Conservation (phyloP, 2,329 filamentous ascomycete species). For the Penicillium olsonii region DNA sequence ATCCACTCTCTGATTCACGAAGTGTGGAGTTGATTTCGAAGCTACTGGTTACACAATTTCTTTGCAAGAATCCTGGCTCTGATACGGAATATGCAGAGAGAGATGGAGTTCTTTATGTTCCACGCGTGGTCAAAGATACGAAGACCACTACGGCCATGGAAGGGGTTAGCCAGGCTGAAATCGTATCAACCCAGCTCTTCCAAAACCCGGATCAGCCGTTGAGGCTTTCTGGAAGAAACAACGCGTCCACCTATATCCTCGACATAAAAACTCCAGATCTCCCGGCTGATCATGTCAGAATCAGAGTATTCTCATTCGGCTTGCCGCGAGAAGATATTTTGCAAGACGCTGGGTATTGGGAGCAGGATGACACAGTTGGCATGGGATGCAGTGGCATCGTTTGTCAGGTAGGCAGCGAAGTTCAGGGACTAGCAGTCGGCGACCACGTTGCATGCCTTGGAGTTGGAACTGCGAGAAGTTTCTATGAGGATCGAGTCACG, state of each 20-base stretch:
- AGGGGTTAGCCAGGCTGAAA: not conserved
- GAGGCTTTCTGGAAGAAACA: not conserved
- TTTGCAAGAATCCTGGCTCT: not conserved
- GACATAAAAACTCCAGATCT: slow-evolving; percentile 7
- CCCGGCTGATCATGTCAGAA: slow-evolving; percentile 28
- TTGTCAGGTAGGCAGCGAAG: slow-evolving; percentile 16
- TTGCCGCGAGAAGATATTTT: slow-evolving; percentile 32
- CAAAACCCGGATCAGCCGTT: slow-evolving; percentile 11
- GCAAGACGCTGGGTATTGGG: not conserved
- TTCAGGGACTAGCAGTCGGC: slow-evolving; percentile 18
- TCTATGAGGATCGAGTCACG: slow-evolving; percentile 15
- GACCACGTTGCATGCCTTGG: slow-evolving; percentile 28
- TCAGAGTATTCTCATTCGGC: slow-evolving; percentile 35
- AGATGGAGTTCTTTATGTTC: slow-evolving; percentile 22
- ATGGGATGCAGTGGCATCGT: slow-evolving; percentile 25
- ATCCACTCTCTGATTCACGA: slow-evolving; percentile 2
- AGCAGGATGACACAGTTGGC: slow-evolving; percentile 2
- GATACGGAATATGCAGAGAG: slow-evolving; percentile 30
- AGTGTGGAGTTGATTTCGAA: slow-evolving; percentile 12
- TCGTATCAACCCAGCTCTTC: slow-evolving; percentile 14
- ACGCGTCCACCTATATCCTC: slow-evolving; percentile 9
- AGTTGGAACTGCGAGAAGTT: slow-evolving; percentile 16
- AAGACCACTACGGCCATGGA: slow-evolving; percentile 8
- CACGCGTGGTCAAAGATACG: slow-evolving; percentile 23
- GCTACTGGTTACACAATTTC: slow-evolving; percentile 15